phyloP scores from a whole-genome alignment of 2,329 filamentous ascomycete species.

The Dactylellina parvicollis region DNA sequence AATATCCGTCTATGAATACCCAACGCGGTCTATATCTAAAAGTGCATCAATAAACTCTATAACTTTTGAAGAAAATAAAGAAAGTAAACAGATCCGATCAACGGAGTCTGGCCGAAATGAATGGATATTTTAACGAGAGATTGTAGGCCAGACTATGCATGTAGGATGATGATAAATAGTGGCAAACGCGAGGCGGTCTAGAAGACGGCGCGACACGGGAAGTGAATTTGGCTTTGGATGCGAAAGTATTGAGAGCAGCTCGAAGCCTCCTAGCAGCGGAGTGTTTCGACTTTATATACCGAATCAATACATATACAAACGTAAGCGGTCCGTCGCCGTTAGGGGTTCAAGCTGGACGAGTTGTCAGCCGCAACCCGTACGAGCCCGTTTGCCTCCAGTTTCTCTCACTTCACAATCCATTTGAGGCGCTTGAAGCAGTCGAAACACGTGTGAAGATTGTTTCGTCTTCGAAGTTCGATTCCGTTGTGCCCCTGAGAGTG shows the following conservation, averaged over 20 bases:
- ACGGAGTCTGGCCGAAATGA: constrained; percentile 51
- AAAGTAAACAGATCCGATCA: constrained; percentile 52
- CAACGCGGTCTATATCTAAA: constrained; percentile 31
- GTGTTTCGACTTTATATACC: constrained; percentile 50
- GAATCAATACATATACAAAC: constrained; percentile 25
- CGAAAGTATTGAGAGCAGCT: neutral
- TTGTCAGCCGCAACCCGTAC: constrained; percentile 23
- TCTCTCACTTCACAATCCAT: constrained; percentile 1
- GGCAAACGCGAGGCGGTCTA: constrained; percentile 42
- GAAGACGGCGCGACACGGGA: constrained; percentile 41
- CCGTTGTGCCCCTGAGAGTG: constrained; percentile 29
- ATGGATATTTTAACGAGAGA: constrained; percentile 18
- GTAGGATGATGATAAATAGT: neutral
- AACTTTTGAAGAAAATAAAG: constrained; percentile 27
- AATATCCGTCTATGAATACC: constrained; percentile 38
- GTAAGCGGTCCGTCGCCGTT: constrained; percentile 8
- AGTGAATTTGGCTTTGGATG: constrained; percentile 7
- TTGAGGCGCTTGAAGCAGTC: constrained; percentile 14
- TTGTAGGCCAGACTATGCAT: constrained; percentile 9
- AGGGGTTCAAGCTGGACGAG: constrained; percentile 4
- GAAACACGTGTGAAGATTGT: constrained; percentile 51
- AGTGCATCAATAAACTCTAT: constrained; percentile 28
- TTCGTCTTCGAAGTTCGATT: constrained; percentile 20
- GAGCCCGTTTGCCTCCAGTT: constrained; percentile 3
- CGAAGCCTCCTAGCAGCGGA: constrained; percentile 26